Evolutionary conservation across 495 filamentous ascomycete species (phyloP), one percentile per base, ranked within the genome.

Genomic region (Poronia punctata): DNA sequence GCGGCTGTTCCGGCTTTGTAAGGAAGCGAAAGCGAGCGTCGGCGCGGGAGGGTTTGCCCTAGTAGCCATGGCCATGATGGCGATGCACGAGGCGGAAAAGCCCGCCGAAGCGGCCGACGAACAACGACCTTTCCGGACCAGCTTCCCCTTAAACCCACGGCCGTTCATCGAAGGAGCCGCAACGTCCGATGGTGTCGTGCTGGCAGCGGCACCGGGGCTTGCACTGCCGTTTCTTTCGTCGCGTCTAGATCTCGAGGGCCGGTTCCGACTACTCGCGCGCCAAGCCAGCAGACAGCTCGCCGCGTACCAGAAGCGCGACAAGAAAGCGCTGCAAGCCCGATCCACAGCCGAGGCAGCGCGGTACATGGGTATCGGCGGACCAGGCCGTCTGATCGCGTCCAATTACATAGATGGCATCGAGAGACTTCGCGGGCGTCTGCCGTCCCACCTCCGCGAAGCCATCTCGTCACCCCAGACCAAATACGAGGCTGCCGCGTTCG

Each of bases 401-500:
- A 43, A 43, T n/a, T 43, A 43, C 12, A 43, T 43, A 30, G 40
- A 43, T 11, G 40, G 31, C 31, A 36, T 43, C 5, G 40, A 43
- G 40, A 19, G 40, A 24, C 23, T 43, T 30, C 40, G 40, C 11
- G 17, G 7, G 14, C 26, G 22, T 24, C 17, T 43, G 31, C 40
- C 40, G 3, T 9, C 31, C 14, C 31, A 30, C 24, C 10, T 36
- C 10, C 19, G 17, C 11, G 31, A 43, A n/a, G 17, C 10, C 10
- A 9, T 43, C 1, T 30, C 40, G n/a, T 34, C 40, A 18, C 40
- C 40, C 3, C 40, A 43, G 22, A 32, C 31, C 16, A 24, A 19
- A 19, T 43, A 43, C 24, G 12, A 21, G 5, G 30, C 23, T 4
- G 16, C 40, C 2, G 3, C 17, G 10, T 36, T 17, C 31, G 25